Evolutionary conservation across 345 rosid species (phyloP).

Genomic region (Firmiana major): DNA sequence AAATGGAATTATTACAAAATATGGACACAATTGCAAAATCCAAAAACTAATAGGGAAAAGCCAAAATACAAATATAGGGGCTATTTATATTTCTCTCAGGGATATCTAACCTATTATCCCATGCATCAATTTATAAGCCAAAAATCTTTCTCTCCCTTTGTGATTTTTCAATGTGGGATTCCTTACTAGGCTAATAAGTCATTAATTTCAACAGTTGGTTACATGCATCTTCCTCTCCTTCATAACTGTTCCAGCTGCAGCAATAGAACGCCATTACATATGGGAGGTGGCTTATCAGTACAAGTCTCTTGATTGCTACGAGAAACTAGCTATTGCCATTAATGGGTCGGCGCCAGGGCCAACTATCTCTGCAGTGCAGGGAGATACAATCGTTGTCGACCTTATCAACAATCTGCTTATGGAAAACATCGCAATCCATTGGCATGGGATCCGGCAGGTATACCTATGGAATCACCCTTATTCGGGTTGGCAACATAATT

Average conservation of each 20-base stretch:
- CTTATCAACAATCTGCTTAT: slow-evolving; percentile 55
- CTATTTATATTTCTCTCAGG: too few species aligned
- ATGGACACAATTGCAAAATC: too few species aligned
- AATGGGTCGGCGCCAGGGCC: slow-evolving; percentile 67
- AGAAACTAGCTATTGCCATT: slow-evolving; percentile 54
- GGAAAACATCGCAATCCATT: slow-evolving; percentile 61
- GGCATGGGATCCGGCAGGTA: slow-evolving; percentile 87
- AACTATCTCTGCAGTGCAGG: slow-evolving; percentile 47
- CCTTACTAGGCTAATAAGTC: too few species aligned
- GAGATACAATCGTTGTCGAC: slow-evolving; percentile 61
- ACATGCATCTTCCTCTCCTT: slow-evolving; percentile 10
- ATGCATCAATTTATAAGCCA: too few species aligned
- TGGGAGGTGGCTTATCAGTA: slow-evolving; percentile 70
- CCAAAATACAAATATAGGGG: too few species aligned
- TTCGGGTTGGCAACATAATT: too few species aligned
- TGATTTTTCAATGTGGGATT: too few species aligned
- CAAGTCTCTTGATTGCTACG: slow-evolving; percentile 57
- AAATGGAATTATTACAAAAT: too few species aligned
- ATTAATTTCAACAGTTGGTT: too few species aligned
- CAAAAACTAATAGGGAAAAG: too few species aligned
- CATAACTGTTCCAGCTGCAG: slow-evolving; percentile 16
- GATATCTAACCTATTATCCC: too few species aligned
- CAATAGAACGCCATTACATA: slow-evolving; percentile 31
- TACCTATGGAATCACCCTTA: not conserved
- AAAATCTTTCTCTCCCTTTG: too few species aligned